A percentile compares a stretch with the other conserved stretches of the same genome.
These are phyloP conservation scores for Pyrenophora graminea DNA, from an alignment of 2,329 filamentous ascomycete genomes.

Conservation along the genomic window DNA sequence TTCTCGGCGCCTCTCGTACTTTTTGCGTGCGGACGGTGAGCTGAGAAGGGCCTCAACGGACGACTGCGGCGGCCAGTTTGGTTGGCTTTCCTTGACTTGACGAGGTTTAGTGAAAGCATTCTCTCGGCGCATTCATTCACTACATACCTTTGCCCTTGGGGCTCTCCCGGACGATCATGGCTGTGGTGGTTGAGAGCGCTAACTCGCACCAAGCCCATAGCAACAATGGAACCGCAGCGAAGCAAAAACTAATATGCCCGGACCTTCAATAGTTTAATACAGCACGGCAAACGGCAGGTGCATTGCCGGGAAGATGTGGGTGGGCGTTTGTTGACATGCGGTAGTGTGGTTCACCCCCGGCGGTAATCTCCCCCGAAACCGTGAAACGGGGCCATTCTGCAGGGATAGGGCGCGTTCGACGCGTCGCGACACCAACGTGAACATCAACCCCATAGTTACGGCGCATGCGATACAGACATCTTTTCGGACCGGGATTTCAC, in stretches of 20 bases:
- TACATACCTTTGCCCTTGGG: conserved; percentile 49
- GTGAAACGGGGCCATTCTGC: conserved; percentile 8
- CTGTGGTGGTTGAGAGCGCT: conserved; percentile 22
- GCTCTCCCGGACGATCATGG: conserved; percentile 55
- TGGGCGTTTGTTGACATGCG: conserved; percentile 25
- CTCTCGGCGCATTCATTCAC: background rate
- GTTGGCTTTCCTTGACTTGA: conserved; percentile 45
- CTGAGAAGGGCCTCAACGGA: conserved; percentile 65
- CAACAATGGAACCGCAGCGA: conserved; percentile 18
- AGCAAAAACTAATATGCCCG: background rate
- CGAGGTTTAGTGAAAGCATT: conserved; percentile 18
- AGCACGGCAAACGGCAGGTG: background rate
- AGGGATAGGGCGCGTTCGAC: conserved; percentile 34
- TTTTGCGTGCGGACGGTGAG: conserved; percentile 78
- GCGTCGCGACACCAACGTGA: conserved; percentile 10
- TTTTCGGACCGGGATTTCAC: background rate
- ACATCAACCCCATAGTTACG: background rate
- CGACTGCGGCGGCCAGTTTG: conserved; percentile 65
- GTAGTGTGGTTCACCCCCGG: conserved; percentile 26
- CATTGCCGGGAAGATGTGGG: conserved; percentile 1
- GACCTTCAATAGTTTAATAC: background rate
- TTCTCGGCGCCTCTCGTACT: conserved; percentile 67
- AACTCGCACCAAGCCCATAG: conserved; percentile 34
- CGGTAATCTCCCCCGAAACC: conserved; percentile 35
- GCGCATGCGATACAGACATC: too few relatives aligned